Percentiles rank a stretch among this genome's conserved stretches.
phyloP scores from a whole-genome alignment of 192 early-diverging fungal genomes.

The Physocladia obscura region DNA sequence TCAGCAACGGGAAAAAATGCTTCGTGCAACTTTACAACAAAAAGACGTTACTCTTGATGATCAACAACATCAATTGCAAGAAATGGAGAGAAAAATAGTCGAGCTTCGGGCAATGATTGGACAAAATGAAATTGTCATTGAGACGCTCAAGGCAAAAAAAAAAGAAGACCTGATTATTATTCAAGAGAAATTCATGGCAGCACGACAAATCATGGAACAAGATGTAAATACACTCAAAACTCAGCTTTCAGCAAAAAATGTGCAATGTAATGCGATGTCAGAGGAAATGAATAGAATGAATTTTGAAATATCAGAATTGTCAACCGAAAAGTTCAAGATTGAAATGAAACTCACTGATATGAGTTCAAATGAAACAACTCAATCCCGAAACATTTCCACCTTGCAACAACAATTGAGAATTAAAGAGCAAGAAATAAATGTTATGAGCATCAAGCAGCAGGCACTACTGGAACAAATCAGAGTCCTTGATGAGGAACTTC shows the following conservation, averaged over 20 bases:
- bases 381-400: slow-evolving; percentile 34
- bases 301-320: slow-evolving; percentile 35
- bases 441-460: slow-evolving; percentile 35
- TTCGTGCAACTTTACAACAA: slow-evolving; percentile 34
- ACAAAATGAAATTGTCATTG: slow-evolving; percentile 28
- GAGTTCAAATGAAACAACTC: slow-evolving; percentile 27
- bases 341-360: slow-evolving; percentile 47
- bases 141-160: slow-evolving; percentile 41
- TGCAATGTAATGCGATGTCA: slow-evolving; percentile 17
- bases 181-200: slow-evolving; percentile 50
- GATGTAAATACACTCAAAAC: slow-evolving; percentile 37
- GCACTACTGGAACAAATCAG: slow-evolving; percentile 36
- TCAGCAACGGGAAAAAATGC: slow-evolving; percentile 34
- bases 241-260: slow-evolving; percentile 34
- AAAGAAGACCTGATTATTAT: slow-evolving; percentile 50
- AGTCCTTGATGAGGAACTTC: slow-evolving; percentile 41
- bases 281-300: slow-evolving; percentile 39
- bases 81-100: slow-evolving; percentile 25
- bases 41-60: slow-evolving; percentile 34
- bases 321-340: slow-evolving; percentile 35
- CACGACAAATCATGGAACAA: slow-evolving; percentile 47
- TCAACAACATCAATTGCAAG: slow-evolving; percentile 27
- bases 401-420: slow-evolving; percentile 38
- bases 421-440: slow-evolving; percentile 42
- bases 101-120: slow-evolving; percentile 24